Base-by-base conservation (phyloP, 1,284 basidiomycete genomes). In the Somion occarium region DNA sequence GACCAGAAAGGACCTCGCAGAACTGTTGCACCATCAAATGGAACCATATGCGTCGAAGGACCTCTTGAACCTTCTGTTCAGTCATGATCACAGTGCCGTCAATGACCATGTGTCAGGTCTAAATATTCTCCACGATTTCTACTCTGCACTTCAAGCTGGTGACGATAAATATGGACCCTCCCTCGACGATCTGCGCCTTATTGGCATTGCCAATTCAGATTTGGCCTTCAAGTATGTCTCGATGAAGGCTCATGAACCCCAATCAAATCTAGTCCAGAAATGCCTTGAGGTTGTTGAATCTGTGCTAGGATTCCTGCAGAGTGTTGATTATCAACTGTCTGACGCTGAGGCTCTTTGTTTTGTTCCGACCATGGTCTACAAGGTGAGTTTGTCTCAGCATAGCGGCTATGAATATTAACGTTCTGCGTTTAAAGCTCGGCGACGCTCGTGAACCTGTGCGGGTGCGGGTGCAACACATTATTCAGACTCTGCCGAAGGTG, bases 81-180 rank as follows among this genome's bases (percentile, higher is more conserved):
- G 94, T 64, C 92, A 91, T 58, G 96, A 98, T 64, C 96, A 99
- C 68, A 91, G 90, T 58, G 92, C 94, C 1, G 88, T 99, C 59
- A 95, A 94, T 62, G 97, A 99, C 65, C 88, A 90, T 61, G 80
- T 98, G 53, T 75, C 79, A 22, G 97, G 89, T 0, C 71, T 99
- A 48, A 74, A 78, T 1, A 75, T 76, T 47, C 75, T 96, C 42
- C 76, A 84, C 55, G 88, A 95, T 25, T 85, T 93, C 64, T 93
- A 88, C 72, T 70, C 77, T 53, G 70, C 72, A 53, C 75, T 79
- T 30, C 68, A 76, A 47, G 74, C 76, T 42, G 82, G 81, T 12
- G 82, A 88, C 41, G 82, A 86, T 45, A 72, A 70, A 49, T 82
- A 76, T 49, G 82, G 75, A 1, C 56, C 80, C 24, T 59, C 71